A percentile compares a stretch with the other conserved stretches of the same genome.
phyloP scores from a whole-genome alignment of 805 yeast genomes.

The Cyberlindnera saturnus region DNA sequence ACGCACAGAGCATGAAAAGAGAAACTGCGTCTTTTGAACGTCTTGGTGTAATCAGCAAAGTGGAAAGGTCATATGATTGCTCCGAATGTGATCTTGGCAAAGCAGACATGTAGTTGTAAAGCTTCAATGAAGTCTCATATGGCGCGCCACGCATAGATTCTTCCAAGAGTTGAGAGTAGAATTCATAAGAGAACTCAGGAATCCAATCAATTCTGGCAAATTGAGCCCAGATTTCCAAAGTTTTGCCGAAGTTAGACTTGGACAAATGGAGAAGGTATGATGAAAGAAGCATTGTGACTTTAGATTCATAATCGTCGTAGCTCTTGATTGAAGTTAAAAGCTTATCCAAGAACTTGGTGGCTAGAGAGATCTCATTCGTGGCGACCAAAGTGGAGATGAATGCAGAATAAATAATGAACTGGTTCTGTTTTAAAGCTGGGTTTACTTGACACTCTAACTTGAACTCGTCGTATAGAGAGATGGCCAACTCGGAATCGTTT shows the following conservation, averaged over 20 bases:
- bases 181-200: constrained; percentile 34
- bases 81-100: constrained; percentile 21
- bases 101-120: constrained; percentile 34
- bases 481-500: constrained; percentile 33
- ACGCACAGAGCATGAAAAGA: constrained; percentile 11
- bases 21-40: constrained; percentile 12
- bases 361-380: constrained; percentile 42
- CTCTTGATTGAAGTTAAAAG: constrained; percentile 40
- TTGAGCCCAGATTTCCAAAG: constrained; percentile 31
- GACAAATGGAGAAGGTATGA: constrained; percentile 35
- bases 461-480: constrained; percentile 34
- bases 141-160: constrained; percentile 23
- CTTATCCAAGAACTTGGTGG: constrained; percentile 52
- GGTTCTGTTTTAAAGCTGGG: constrained; percentile 26
- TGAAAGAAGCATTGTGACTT: constrained; percentile 37
- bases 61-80: constrained; percentile 2
- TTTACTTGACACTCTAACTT: constrained; percentile 15
- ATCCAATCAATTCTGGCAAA: constrained; percentile 34
- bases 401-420: constrained; percentile 44
- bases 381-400: constrained; percentile 47
- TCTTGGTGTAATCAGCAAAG: constrained; percentile 15
- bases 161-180: constrained; percentile 29
- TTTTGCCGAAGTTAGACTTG: constrained; percentile 27
- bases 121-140: constrained; percentile 27
- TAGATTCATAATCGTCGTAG: constrained; percentile 26